These are phyloP conservation scores for Pichia deserticola DNA, from an alignment of 805 yeast genomes.

Conservation along the genomic window DNA sequence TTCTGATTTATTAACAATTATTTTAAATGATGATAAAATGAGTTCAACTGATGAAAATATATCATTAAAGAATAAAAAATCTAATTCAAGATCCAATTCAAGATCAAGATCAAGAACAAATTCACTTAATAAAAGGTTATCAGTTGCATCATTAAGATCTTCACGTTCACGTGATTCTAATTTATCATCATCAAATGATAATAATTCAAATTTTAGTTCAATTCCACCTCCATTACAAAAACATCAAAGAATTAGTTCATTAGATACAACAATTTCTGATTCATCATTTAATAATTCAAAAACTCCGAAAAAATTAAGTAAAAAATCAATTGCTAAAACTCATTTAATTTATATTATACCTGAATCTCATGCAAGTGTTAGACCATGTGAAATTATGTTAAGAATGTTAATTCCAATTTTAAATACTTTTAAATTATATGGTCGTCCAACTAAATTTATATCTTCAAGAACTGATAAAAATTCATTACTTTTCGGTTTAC, in stretches of 20 bases:
- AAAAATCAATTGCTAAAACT: slow-evolving; percentile 19
- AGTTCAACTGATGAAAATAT: slow-evolving; percentile 14
- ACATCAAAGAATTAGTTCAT: slow-evolving; percentile 22
- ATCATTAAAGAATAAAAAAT: neutral
- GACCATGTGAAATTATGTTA: slow-evolving; percentile 65
- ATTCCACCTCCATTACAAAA: slow-evolving; percentile 3
- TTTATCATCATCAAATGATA: neutral
- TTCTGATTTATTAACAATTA: slow-evolving; percentile 18
- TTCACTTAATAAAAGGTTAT: slow-evolving; percentile 21
- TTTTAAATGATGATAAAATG: slow-evolving; percentile 18
- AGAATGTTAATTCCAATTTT: slow-evolving; percentile 61
- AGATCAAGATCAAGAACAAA: slow-evolving; percentile 5
- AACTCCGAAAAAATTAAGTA: slow-evolving; percentile 17
- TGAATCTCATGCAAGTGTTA: slow-evolving; percentile 62
- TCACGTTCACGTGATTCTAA: slow-evolving; percentile 10
- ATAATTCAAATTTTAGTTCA: slow-evolving; percentile 1
- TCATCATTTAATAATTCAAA: slow-evolving; percentile 20
- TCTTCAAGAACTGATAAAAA: slow-evolving; percentile 47
- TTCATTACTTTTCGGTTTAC: slow-evolving; percentile 64
- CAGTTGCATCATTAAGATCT: slow-evolving; percentile 23
- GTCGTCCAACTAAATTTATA: slow-evolving; percentile 59
- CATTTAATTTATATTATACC: slow-evolving; percentile 44
- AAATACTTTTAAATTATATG: slow-evolving; percentile 65
- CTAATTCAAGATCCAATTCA: slow-evolving; percentile 10
- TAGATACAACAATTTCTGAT: slow-evolving; percentile 20